These are phyloP conservation scores for Termitomyces heimii DNA, from an alignment of 768 basidiomycete genomes.

Conservation along the genomic window DNA sequence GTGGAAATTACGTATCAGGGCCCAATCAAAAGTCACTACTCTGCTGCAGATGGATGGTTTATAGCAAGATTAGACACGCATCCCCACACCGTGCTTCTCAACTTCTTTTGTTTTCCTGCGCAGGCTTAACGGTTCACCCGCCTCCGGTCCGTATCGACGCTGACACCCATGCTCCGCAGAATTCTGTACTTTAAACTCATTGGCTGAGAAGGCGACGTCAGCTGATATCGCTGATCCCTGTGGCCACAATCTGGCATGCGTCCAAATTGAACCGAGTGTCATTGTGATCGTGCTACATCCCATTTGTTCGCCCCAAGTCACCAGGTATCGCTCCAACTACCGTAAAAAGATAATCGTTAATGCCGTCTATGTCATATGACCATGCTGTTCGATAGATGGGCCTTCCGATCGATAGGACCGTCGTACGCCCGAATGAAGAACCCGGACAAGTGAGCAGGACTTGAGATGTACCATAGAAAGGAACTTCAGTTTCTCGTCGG, in stretches of 20 bases:
- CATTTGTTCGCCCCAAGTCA: neutral
- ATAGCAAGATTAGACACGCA: neutral
- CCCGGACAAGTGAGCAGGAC: neutral
- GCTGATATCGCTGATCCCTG: neutral
- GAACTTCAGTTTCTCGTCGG: neutral
- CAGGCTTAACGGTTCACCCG: neutral
- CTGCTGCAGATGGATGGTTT: no score
- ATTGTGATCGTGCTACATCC: neutral
- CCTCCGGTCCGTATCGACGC: neutral
- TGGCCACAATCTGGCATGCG: neutral
- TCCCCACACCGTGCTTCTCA: neutral
- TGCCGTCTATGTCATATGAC: neutral
- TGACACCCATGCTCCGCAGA: neutral
- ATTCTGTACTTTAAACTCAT: neutral
- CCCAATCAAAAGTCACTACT: neutral
- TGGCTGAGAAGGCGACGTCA: neutral
- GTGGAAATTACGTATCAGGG: neutral
- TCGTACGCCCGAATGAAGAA: neutral
- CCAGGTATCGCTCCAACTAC: neutral
- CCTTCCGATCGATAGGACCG: neutral
- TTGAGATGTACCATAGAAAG: neutral
- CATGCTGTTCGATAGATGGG: neutral
- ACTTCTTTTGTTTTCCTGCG: neutral
- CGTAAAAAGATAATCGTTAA: neutral
- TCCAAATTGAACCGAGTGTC: neutral